Conservation (phyloP, 2,329 filamentous ascomycete species). For the Dactylellina cionopaga region DNA sequence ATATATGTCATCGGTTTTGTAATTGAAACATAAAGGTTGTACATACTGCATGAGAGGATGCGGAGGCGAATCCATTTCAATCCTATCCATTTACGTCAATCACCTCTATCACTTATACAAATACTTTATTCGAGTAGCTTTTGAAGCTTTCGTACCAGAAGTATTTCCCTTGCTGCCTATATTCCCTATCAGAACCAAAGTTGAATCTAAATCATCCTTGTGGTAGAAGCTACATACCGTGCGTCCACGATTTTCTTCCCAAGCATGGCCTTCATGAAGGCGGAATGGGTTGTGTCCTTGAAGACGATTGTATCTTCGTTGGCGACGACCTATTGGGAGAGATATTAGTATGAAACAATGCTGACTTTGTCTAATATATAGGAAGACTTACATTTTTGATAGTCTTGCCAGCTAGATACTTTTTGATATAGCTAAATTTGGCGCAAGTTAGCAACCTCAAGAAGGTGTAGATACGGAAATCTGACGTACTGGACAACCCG, state of each 20-base stretch:
- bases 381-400: slow-evolving; percentile 69
- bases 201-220: slow-evolving; percentile 57
- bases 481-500: slow-evolving; percentile 54
- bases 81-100: slow-evolving; percentile 61
- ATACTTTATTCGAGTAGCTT: slow-evolving; percentile 59
- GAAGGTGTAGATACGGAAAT: neutral
- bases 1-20: slow-evolving; percentile 13
- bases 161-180: slow-evolving; percentile 91
- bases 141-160: slow-evolving; percentile 72
- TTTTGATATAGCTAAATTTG: slow-evolving; percentile 75
- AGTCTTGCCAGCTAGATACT: slow-evolving; percentile 83
- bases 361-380: neutral
- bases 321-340: slow-evolving; percentile 62
- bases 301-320: slow-evolving; percentile 86
- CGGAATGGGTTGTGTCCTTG: slow-evolving; percentile 81
- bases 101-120: too few species aligned
- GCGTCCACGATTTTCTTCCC: slow-evolving; percentile 74
- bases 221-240: slow-evolving; percentile 5
- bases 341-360: neutral
- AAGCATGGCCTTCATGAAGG: slow-evolving; percentile 76
- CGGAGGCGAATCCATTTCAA: slow-evolving; percentile 79
- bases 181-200: neutral
- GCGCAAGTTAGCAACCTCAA: slow-evolving; percentile 5
- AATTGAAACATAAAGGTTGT: slow-evolving; percentile 63
- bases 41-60: slow-evolving; percentile 89